Percentiles rank a stretch among this genome's conserved stretches.
Evolutionary conservation across 2,329 filamentous ascomycete genomes (phyloP).

Genomic region (Xylariaceae sp.): DNA sequence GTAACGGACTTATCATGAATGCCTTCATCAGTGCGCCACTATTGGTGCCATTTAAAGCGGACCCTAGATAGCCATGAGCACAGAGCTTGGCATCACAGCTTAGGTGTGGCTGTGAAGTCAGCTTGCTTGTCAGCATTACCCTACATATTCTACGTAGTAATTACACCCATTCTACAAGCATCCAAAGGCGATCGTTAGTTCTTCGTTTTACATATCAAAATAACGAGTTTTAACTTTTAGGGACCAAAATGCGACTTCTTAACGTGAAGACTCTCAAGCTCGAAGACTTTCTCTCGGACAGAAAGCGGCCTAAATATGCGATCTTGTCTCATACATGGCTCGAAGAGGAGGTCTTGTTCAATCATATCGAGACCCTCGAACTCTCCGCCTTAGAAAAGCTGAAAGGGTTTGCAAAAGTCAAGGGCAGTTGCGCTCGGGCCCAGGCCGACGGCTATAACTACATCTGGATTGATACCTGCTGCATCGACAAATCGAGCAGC

Average conservation of each 20-base stretch:
- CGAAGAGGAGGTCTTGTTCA: constrained; percentile 10
- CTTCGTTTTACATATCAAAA: no score
- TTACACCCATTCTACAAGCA: no score
- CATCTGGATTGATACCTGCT: constrained; percentile 21
- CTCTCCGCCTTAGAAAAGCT: not conserved
- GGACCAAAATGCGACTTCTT: constrained; percentile 10
- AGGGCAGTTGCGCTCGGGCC: not conserved
- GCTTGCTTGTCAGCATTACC: no score
- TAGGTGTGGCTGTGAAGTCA: no score
- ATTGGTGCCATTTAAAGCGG: no score
- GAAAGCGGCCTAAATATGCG: constrained; percentile 8
- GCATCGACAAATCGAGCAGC: constrained; percentile 17
- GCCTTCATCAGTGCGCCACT: no score
- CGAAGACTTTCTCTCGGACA: not conserved
- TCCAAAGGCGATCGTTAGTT: no score
- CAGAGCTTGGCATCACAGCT: no score
- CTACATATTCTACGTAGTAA: no score
- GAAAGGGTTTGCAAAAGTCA: constrained; percentile 5
- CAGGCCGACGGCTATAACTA: constrained; percentile 2
- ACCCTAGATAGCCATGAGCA: no score
- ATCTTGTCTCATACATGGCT: constrained; percentile 23
- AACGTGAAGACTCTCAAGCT: constrained; percentile 7
- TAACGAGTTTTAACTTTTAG: no score
- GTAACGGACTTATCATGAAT: no score
- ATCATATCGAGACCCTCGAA: constrained; percentile 4